Percentiles rank a stretch among this genome's conserved stretches.
Conservation (phyloP, 2,329 filamentous ascomycete genomes). For the Chrysoporthe deuterocubensis region DNA sequence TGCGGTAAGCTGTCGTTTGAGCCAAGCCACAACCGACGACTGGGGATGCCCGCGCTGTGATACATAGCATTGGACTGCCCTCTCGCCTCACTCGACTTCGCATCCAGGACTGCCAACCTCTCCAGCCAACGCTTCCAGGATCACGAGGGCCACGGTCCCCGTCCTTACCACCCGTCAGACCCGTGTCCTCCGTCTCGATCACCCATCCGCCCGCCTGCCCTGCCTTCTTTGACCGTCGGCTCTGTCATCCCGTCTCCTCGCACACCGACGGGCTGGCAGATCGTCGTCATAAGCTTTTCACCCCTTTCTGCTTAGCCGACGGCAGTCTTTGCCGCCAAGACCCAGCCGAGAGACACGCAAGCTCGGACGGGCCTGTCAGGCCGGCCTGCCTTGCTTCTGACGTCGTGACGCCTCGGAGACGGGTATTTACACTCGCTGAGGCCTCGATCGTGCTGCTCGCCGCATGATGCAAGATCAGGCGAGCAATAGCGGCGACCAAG, state of each 20-base stretch:
- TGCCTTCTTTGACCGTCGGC: neutral
- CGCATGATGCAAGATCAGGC: constrained; percentile 32
- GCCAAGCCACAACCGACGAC: neutral
- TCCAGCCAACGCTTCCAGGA: neutral
- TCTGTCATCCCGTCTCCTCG: constrained; percentile 2
- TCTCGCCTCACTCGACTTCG: neutral
- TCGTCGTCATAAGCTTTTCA: constrained; percentile 7
- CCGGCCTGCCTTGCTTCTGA: neutral
- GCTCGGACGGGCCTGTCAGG: neutral
- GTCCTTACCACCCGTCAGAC: neutral
- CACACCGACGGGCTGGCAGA: neutral
- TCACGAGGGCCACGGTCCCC: neutral
- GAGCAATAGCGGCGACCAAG: constrained; percentile 26
- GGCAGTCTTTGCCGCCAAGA: neutral
- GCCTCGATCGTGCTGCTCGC: constrained; percentile 18
- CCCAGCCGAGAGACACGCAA: neutral
- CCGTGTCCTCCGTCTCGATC: constrained; percentile 1
- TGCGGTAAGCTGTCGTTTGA: neutral
- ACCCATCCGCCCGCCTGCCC: neutral
- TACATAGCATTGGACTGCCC: neutral
- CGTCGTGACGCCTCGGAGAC: neutral
- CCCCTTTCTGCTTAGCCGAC: constrained; percentile 8
- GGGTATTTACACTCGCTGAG: constrained; percentile 13
- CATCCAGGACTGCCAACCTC: neutral
- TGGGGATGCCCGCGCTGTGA: neutral